phyloP scores from a whole-genome alignment of 1,139 yeast genomes.

The Taphrina sp. region DNA sequence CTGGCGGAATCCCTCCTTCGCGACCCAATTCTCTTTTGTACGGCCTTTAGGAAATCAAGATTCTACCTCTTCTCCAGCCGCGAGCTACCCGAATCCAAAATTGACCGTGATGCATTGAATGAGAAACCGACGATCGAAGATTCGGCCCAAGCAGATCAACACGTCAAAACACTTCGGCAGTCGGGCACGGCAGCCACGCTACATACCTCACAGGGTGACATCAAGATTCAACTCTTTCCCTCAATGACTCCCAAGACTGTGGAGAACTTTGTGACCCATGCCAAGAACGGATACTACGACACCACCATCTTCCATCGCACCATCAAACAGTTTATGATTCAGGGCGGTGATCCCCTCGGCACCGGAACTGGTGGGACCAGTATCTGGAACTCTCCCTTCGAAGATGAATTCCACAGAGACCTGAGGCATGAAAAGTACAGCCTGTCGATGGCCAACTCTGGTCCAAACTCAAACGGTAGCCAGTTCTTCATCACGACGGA shows the following conservation, averaged over 20 bases:
- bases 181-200: constrained; percentile 40
- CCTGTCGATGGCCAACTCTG: constrained; percentile 64
- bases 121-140: constrained; percentile 38
- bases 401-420: constrained; percentile 49
- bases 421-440: constrained; percentile 48
- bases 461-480: constrained; percentile 61
- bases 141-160: constrained; percentile 33
- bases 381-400: constrained; percentile 48
- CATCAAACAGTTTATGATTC: constrained; percentile 54
- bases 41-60: constrained; percentile 43
- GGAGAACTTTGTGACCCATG: constrained; percentile 49
- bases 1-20: constrained; percentile 44
- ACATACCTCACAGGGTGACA: constrained; percentile 54
- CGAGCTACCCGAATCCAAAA: constrained; percentile 34
- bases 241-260: constrained; percentile 49
- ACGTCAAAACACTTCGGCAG: constrained; percentile 32
- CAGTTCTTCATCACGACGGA: constrained; percentile 59
- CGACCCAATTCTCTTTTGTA: constrained; percentile 47
- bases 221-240: constrained; percentile 47
- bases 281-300: constrained; percentile 49
- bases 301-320: constrained; percentile 52
- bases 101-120: constrained; percentile 40
- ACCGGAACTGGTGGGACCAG: constrained; percentile 55
- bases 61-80: constrained; percentile 46
- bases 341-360: constrained; percentile 56